Base-by-base conservation (phyloP, 768 basidiomycete genomes). In the Cystoderma amianthinum region DNA sequence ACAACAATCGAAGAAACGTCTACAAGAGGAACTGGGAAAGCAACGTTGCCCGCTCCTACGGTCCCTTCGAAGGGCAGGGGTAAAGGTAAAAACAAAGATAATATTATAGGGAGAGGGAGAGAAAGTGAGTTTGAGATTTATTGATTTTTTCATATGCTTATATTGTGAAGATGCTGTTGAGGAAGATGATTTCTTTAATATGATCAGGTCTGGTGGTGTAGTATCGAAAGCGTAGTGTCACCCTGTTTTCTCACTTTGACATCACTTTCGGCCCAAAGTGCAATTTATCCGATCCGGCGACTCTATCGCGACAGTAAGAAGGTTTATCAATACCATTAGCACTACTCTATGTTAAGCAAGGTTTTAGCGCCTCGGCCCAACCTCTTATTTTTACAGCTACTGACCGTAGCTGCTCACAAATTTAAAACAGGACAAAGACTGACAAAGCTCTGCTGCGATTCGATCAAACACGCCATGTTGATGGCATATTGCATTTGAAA, bases 141-240 rank as follows among this genome's bases (percentile, higher is more conserved):
- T 9, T 36, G 35, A 42, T 22, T 25, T 30, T 45, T 48, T 30
- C 39, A 28, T 19, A 44, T 48, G 7, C 42, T 39, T 23, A 19
- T 47, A 32, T 37, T 38, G 32, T 23, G 51, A 83, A n/a, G 84
- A 66, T 43, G 56, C 63, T 3, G 70, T 86, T 15, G 80, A 76
- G 43, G 76, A 82, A 61, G 82, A 86, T 45, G 74, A 78, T 42
- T 92, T 92, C 60, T 78, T 91, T 54, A 77, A 87, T 49, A 80
- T 88, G 72, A 88, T 92, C 51, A 74, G 82, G 43, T 80, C 85
- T 32, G 88, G 88, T 33, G 82, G 83, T 3, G 63, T 88, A 28
- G 88, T 91, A 30, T 84, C 87, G 15, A 89, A 78, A 57, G 63
- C 64, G 38, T 86, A 64, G 15, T n/a, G n/a, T n/a, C n/a, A n/a